Base-by-base conservation (phyloP, 805 yeast genomes). In the Kuraishia cidri region DNA sequence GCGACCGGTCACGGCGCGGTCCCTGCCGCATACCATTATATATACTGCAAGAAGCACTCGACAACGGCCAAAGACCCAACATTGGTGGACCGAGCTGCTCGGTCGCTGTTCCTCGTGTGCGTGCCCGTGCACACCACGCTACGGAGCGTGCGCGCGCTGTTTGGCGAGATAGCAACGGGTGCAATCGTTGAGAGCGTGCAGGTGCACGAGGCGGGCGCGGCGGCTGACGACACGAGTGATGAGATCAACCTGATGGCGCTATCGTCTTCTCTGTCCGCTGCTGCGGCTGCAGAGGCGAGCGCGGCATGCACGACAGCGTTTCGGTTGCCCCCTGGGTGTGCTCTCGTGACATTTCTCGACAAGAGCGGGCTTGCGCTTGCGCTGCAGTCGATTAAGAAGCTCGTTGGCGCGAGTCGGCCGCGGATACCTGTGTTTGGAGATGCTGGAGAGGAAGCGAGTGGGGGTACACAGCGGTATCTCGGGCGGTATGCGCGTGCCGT, bases 41-140 rank as follows among this genome's bases (percentile, higher is more conserved):
- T 80, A 42, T 82, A 66, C 46, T 56, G 72, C 44, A 81, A 80
- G 53, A 82, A 77, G 46, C 94, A 83, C 48, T 55, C 58, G 16
- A 58, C 69, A 16, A 56, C 36, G 6, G 17, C 39, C 39, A 37
- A 30, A 42, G 58, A 65, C 28, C 48, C 54, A 26, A 60, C 60
- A 32, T 62, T 60, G 22, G 54, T 60, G 3, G 67, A 68, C 22
- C 54, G 66, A 14, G 55, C 50, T 13, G 68, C 69, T 32, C 62
- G 82, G 32, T 67, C 82, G 19, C 53, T 88, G n/a, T 88, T 88
- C 56, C 51, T 80, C 5, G 74, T 81, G 37, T 87, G 88, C 49
- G 57, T 86, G 26, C 96, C 97, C 2, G 57, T 79, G 15, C 66
- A 69, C 36, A 66, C 86, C 5, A 63, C 66, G 16, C 46, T 72